These are phyloP conservation scores for Ophiostoma triangulosporum DNA, from an alignment of 2,329 filamentous ascomycete species.

Conservation along the genomic window DNA sequence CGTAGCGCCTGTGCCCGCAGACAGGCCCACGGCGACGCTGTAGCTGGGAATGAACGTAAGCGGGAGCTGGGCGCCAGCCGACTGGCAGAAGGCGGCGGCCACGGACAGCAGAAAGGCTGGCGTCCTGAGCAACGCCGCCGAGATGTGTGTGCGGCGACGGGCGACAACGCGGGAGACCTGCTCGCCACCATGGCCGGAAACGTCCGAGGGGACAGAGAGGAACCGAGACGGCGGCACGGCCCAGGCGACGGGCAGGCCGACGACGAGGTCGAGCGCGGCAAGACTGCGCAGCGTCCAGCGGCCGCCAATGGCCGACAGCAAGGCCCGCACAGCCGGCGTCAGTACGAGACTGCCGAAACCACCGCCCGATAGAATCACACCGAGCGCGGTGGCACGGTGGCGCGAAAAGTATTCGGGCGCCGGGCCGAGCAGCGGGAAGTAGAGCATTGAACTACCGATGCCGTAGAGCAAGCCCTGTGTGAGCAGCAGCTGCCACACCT, in stretches of 20 bases:
- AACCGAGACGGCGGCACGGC: slow-evolving; percentile 27
- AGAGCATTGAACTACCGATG: slow-evolving; percentile 29
- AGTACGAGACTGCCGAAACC: slow-evolving; percentile 29
- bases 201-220: background rate
- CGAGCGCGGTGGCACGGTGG: slow-evolving; percentile 33
- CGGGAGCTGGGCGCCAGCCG: slow-evolving; percentile 31
- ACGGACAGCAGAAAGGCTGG: slow-evolving; percentile 92
- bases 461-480: slow-evolving; percentile 31
- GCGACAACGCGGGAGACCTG: background rate
- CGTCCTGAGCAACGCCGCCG: slow-evolving; percentile 57
- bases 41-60: slow-evolving; percentile 36
- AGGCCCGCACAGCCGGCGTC: slow-evolving; percentile 25
- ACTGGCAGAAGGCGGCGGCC: slow-evolving; percentile 55
- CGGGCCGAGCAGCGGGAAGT: slow-evolving; percentile 30
- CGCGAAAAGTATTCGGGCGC: slow-evolving; percentile 35
- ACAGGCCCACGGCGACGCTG: slow-evolving; percentile 29
- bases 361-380: slow-evolving; percentile 29
- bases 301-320: slow-evolving; percentile 28
- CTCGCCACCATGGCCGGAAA: background rate
- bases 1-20: slow-evolving; percentile 26
- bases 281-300: slow-evolving; percentile 30
- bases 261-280: slow-evolving; percentile 23
- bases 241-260: slow-evolving; percentile 27
- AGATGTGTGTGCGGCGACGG: slow-evolving; percentile 24
- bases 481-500: slow-evolving; percentile 28